A percentile compares a stretch with the other conserved stretches of the same genome.
phyloP scores from a whole-genome alignment of 2,329 filamentous ascomycete species.

The Aspergillus sclerotialis region DNA sequence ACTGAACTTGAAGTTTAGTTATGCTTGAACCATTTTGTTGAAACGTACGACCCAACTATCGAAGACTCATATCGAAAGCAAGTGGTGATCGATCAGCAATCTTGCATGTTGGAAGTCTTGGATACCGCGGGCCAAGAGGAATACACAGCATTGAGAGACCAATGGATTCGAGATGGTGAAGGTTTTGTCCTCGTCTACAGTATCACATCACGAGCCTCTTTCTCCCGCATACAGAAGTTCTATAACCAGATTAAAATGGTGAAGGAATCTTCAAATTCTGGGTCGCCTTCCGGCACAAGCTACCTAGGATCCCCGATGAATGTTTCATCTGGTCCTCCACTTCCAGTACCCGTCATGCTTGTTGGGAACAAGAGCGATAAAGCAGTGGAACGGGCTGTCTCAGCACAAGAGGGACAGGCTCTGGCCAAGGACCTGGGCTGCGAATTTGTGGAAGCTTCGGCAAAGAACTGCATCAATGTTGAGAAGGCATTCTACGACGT shows the following conservation, averaged over 20 bases:
- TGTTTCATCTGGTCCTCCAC: constrained; percentile 45
- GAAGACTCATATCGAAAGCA: constrained; percentile 64
- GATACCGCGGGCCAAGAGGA: constrained; percentile 98
- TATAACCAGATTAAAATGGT: constrained; percentile 96
- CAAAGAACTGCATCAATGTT: constrained; percentile 97
- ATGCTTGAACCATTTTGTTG: constrained; percentile 96
- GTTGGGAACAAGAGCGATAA: constrained; percentile 98
- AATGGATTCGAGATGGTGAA: constrained; percentile 97
- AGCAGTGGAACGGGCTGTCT: constrained; percentile 91
- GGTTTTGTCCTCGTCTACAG: constrained; percentile 97
- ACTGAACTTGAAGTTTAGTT: constrained; percentile 48
- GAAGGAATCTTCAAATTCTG: constrained; percentile 68
- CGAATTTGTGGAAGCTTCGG: constrained; percentile 94
- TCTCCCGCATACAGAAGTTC: constrained; percentile 89
- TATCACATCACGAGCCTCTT: constrained; percentile 94
- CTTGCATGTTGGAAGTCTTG: constrained; percentile 94
- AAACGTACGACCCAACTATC: constrained; percentile 70
- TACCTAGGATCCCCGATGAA: constrained; percentile 44
- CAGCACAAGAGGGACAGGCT: constrained; percentile 89
- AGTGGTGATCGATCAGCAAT: constrained; percentile 82
- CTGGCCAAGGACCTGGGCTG: constrained; percentile 87
- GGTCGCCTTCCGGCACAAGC: constrained; percentile 45
- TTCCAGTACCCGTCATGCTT: constrained; percentile 86
- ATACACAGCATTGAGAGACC: constrained; percentile 91
- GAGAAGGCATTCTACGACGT: constrained; percentile 99